Evolutionary conservation across 305 asterid species (phyloP), one percentile per base, ranked within the genome.

Genomic region (Rubia balearica): DNA sequence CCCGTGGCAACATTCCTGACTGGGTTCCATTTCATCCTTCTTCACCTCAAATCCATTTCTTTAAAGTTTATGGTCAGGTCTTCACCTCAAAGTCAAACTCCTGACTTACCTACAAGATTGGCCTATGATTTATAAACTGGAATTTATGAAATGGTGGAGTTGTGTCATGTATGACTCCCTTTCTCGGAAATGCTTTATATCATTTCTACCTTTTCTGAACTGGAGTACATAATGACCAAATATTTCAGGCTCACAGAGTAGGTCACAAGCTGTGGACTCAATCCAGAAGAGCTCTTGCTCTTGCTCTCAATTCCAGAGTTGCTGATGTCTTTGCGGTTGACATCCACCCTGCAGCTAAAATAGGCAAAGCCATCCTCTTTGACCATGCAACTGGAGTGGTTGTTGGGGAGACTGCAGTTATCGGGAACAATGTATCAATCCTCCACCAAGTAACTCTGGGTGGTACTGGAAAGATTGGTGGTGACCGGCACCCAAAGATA

Each of bases 351-450:
- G 81, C 74, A 48, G 77, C 81, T 59, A 68, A 70, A 48, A 68
- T 77, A 5, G 81, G 81, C 8, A 73, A 73, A 59, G 74, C 57
- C 7, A 27, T 77, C 45, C 71, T 77, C 45, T 62, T 77, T 11
- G 81, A 77, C 63, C 81, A 73, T 46, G 81, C 81, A 4, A 77
- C 81, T 3, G 81, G 81, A 24, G 77, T 77, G 66, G 81, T 77
- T 38, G 73, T 77, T n/a, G 77, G 81, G 4, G 81, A 77, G 68
- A 77, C 81, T 0, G 77, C 81, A 36, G 77, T 77, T 68, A 70
- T 73, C n/a, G 81, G 81, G 17, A 73, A 77, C 67, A 72, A 77
- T 13, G 77, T 73, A 3, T 77, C 81, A 11, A 73, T 77, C 48
- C 74, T 77, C 27, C 81, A 77, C 70, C 81, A 77, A 8, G 81